Conservation (phyloP, 2,329 filamentous ascomycete genomes). For the Didymella pinodella region DNA sequence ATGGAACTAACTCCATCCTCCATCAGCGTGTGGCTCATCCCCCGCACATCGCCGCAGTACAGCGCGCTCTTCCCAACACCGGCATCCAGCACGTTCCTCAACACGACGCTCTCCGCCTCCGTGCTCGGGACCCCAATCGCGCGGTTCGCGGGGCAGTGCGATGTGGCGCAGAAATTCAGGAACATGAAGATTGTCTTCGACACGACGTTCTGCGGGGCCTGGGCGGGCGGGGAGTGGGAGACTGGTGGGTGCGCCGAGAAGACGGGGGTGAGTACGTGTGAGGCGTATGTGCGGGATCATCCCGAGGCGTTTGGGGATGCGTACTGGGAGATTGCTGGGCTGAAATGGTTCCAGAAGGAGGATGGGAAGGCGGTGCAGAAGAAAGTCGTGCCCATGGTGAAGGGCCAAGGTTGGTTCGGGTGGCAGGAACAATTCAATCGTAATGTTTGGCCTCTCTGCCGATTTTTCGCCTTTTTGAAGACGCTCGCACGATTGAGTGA, state of each 20-base stretch:
- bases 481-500: neutral
- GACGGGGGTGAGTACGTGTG: slow-evolving; percentile 58
- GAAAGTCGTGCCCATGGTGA: neutral
- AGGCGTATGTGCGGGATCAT: slow-evolving; percentile 43
- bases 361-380: slow-evolving; percentile 15
- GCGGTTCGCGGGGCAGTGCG: neutral
- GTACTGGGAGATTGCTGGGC: slow-evolving; percentile 47
- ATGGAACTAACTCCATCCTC: neutral
- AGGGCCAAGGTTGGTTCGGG: slow-evolving; percentile 3
- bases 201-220: slow-evolving; percentile 40
- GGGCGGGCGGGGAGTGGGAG: neutral
- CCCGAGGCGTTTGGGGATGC: slow-evolving; percentile 41
- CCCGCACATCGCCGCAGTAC: neutral
- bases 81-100: neutral
- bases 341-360: slow-evolving; percentile 40
- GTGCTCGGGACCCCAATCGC: neutral
- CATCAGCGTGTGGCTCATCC: neutral
- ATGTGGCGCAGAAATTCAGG: neutral
- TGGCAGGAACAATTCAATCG: neutral
- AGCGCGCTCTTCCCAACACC: neutral
- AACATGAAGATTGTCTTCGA: slow-evolving; percentile 53
- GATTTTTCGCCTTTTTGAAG: neutral
- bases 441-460: neutral
- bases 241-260: slow-evolving; percentile 27
- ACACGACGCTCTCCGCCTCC: neutral